Evolutionary conservation across 768 basidiomycete genomes (phyloP).

Genomic region (Suillus subaureus): DNA sequence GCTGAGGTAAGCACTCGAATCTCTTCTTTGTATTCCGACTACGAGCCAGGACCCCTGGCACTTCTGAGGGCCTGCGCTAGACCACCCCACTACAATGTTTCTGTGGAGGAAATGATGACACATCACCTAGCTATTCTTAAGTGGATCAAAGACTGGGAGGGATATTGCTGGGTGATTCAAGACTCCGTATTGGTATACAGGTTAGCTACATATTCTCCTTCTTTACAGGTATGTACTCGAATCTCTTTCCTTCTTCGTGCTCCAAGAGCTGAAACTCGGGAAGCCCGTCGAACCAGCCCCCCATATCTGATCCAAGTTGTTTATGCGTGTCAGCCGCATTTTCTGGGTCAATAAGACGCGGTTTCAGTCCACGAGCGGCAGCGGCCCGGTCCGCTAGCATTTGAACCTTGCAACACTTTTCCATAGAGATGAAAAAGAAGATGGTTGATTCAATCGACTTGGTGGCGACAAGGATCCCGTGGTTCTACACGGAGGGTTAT

Average conservation of each 20-base stretch:
- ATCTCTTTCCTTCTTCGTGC: constrained; percentile 33
- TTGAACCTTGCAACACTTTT: constrained; percentile 34
- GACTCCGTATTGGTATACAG: neutral
- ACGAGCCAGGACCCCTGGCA: no score
- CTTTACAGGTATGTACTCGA: constrained; percentile 5
- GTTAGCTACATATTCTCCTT: neutral
- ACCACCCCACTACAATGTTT: no score
- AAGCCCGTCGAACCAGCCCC: constrained; percentile 41
- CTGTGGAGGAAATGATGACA: no score
- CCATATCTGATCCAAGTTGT: constrained; percentile 31
- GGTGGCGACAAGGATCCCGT: constrained; percentile 28
- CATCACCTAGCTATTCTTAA: no score
- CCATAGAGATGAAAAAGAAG: constrained; percentile 26
- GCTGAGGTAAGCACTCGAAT: no score
- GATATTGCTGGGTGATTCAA: neutral
- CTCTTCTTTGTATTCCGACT: no score
- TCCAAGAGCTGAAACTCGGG: constrained; percentile 42
- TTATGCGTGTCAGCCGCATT: no score
- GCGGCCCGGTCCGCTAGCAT: no score
- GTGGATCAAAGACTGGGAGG: neutral
- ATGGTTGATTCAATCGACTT: constrained; percentile 27
- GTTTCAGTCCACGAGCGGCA: no score
- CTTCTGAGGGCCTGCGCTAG: no score
- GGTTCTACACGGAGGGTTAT: constrained; percentile 20
- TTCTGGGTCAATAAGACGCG: no score